phyloP scores from a whole-genome alignment of 768 basidiomycete species.

The Lactifluus hygrophoroides region DNA sequence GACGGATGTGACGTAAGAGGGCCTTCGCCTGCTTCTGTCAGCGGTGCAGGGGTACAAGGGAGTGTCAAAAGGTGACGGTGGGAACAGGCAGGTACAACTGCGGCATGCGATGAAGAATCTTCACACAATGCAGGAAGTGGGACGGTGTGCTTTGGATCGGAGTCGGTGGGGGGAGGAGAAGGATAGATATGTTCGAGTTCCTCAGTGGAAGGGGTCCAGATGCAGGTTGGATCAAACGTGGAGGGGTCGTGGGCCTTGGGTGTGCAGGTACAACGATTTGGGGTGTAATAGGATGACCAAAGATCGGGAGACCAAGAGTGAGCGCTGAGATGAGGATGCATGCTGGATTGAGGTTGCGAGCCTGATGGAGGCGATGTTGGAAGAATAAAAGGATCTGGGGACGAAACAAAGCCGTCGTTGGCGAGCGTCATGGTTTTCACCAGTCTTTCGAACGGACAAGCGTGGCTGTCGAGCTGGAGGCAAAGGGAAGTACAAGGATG shows the following conservation, averaged over 20 bases:
- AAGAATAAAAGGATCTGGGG: neutral
- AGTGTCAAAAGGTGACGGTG: neutral
- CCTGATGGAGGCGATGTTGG: slow-evolving; percentile 9
- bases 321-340: slow-evolving; percentile 3
- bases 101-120: slow-evolving; percentile 5
- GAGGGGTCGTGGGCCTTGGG: slow-evolving; percentile 14
- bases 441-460: slow-evolving; percentile 16
- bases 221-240: slow-evolving; percentile 13
- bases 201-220: neutral
- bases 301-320: slow-evolving; percentile 7
- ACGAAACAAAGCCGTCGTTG: slow-evolving; percentile 5
- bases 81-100: neutral
- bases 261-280: slow-evolving; percentile 12
- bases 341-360: slow-evolving; percentile 2
- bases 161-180: slow-evolving; percentile 20
- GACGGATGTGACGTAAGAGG: slow-evolving; percentile 15
- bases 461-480: slow-evolving; percentile 3
- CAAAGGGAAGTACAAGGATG: neutral
- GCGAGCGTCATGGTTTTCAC: slow-evolving; percentile 17
- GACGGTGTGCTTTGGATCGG: slow-evolving; percentile 22
- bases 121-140: slow-evolving; percentile 17
- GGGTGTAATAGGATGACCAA: slow-evolving; percentile 11
- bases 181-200: slow-evolving; percentile 16
- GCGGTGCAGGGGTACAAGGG: neutral
- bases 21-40: neutral